Percentiles rank a stretch among this genome's conserved stretches.
Conservation (phyloP, 1,284 basidiomycete species). For the Cutaneotrichosporon cutaneum region DNA sequence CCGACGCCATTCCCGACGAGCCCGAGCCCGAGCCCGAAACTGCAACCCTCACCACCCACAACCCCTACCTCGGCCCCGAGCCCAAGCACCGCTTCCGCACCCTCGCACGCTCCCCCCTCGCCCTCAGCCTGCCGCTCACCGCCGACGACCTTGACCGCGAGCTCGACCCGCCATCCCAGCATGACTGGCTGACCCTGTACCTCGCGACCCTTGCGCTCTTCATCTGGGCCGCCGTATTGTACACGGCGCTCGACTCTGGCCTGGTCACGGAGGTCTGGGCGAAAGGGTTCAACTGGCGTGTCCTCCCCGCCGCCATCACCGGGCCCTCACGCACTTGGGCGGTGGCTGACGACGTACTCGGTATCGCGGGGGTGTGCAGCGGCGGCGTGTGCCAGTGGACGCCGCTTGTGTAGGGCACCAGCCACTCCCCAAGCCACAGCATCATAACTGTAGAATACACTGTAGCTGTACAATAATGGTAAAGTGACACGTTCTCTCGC, state of each 20-base stretch:
- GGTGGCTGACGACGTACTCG: neutral
- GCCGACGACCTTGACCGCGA: neutral
- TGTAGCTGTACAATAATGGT: conserved; percentile 3
- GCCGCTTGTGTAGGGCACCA: neutral
- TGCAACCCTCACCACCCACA: neutral
- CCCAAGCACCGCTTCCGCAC: neutral
- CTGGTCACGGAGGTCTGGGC: neutral
- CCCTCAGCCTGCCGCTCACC: neutral
- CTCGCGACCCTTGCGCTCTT: neutral
- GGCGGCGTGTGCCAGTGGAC: conserved; percentile 7
- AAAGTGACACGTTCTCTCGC: neutral
- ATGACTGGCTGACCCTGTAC: conserved; percentile 3
- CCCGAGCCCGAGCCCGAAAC: neutral
- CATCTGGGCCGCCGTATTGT: neutral
- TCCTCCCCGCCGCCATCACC: neutral
- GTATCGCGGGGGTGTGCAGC: neutral
- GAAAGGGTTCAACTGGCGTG: neutral
- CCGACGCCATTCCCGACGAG: neutral
- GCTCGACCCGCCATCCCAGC: neutral
- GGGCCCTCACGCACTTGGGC: neutral
- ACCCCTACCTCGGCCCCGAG: neutral
- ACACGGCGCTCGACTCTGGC: neutral
- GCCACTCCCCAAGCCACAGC: neutral
- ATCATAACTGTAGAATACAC: conserved; percentile 4
- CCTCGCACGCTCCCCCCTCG: neutral